Evolutionary conservation across 306 rosid species (phyloP), one percentile per base, ranked within the genome.

Genomic region (Quercus alba): DNA sequence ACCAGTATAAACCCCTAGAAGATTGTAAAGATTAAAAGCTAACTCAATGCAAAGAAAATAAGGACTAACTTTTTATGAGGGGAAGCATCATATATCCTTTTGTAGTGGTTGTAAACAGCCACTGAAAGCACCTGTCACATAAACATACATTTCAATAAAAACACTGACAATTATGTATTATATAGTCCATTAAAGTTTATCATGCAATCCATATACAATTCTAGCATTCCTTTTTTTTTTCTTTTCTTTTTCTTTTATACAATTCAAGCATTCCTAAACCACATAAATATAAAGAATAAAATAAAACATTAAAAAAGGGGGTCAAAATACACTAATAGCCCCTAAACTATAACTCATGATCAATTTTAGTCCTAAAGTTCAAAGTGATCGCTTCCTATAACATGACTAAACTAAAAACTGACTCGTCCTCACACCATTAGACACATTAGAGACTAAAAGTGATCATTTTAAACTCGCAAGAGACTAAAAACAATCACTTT

Each of bases 61-160:
- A n/a, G 33, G 64, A 67, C 80, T 78, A 75, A 86, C 89, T 78
- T 81, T 57, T 79, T 77, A 78, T 77, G 55, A 25, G 56, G 58
- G 12, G 90, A 86, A 15, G 85, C 67, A 59, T 85, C 85, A 62
- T 80, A 75, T 80, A 91, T 62, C 87, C 96, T 83, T 79, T 79
- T 87, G 75, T 91, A 89, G 85, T 91, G 96, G 77, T 91, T 91
- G 85, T 89, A 91, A 72, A 91, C 96, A 44, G 96, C 96, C 56
- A 91, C 96, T 5, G 96, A 89, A 81, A 91, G 93, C 82, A 89
- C 91, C 91, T 90, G 89, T 56, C 56, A 72, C 73, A 46, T 17
- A 4, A 70, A 56, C 56, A 80, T 17, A 28, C 49, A 56, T 23
- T 61, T 76, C 77, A 56, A 70, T 33, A 44, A 55, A 66, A 73